These are phyloP conservation scores for Cercophora sp. DNA, from an alignment of 495 filamentous ascomycete species.

Conservation along the genomic window DNA sequence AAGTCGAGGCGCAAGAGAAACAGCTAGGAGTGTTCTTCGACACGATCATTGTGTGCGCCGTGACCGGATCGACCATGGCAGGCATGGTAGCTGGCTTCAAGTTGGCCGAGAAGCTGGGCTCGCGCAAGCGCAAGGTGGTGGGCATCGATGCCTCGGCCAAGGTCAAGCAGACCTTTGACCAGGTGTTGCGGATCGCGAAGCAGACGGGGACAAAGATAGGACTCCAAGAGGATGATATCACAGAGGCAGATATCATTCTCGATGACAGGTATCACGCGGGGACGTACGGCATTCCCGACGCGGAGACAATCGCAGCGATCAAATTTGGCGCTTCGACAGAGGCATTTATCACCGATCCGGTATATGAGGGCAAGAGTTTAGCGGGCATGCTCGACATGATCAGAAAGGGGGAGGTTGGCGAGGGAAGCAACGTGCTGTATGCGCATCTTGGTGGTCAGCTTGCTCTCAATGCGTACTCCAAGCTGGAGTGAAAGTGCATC, in stretches of 20 bases:
- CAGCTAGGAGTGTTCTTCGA: constrained; percentile 56
- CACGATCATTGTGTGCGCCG: constrained; percentile 58
- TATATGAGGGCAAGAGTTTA: constrained; percentile 65
- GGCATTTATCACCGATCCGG: constrained; percentile 64
- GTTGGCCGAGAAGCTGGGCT: constrained; percentile 42
- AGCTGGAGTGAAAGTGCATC: constrained; percentile 14
- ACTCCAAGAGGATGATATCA: constrained; percentile 49
- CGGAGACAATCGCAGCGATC: constrained; percentile 56
- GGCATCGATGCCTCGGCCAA: constrained; percentile 63
- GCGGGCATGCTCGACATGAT: constrained; percentile 63
- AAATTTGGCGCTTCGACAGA: constrained; percentile 57
- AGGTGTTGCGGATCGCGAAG: constrained; percentile 58
- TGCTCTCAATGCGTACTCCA: constrained; percentile 55
- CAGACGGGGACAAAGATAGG: constrained; percentile 56
- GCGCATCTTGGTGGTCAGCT: constrained; percentile 62
- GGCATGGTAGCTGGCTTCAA: constrained; percentile 65
- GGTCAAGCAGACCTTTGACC: constrained; percentile 48
- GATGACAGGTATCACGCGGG: constrained; percentile 61
- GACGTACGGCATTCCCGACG: constrained; percentile 56
- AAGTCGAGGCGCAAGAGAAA: constrained; percentile 55
- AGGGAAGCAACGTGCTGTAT: constrained; percentile 57
- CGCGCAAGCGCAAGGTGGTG: constrained; percentile 44
- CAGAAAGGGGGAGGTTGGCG: constrained; percentile 47
- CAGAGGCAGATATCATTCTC: constrained; percentile 51
- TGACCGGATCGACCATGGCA: constrained; percentile 59